These are phyloP conservation scores for Bacidia gigantensis DNA, from an alignment of 495 filamentous ascomycete genomes.

Conservation along the genomic window DNA sequence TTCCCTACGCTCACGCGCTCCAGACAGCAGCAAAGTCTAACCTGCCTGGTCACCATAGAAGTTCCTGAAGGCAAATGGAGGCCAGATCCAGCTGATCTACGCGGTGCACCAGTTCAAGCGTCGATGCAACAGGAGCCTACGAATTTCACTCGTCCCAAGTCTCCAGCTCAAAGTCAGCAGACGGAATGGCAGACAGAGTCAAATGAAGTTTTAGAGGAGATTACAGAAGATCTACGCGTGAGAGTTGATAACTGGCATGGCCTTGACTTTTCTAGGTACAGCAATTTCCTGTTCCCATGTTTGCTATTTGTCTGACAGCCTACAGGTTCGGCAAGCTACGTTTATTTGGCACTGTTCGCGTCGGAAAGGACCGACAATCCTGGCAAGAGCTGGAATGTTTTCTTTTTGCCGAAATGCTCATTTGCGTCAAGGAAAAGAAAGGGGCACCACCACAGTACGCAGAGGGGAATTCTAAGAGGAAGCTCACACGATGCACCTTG, in stretches of 20 bases:
- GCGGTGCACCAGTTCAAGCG: constrained; percentile 41
- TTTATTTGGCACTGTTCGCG: constrained; percentile 78
- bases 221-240: constrained; percentile 72
- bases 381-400: constrained; percentile 99
- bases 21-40: constrained; percentile 87
- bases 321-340: constrained; percentile 83
- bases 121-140: constrained; percentile 31
- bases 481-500: constrained; percentile 65
- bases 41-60: constrained; percentile 88
- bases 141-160: constrained; percentile 24
- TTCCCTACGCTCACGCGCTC: constrained; percentile 89
- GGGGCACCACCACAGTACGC: constrained; percentile 40
- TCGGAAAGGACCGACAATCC: constrained; percentile 90
- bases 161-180: constrained; percentile 14
- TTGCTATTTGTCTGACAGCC: constrained; percentile 8
- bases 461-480: constrained; percentile 42
- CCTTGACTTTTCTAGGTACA: constrained; percentile 78
- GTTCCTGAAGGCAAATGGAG: constrained; percentile 88
- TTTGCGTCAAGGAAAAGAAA: constrained; percentile 98
- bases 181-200: constrained; percentile 32
- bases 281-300: background rate
- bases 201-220: constrained; percentile 58
- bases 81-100: constrained; percentile 71
- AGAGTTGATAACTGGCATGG: constrained; percentile 98
- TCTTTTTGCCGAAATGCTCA: constrained; percentile 97